Evolutionary conservation across 2,329 filamentous ascomycete genomes (phyloP).

Genomic region (Curvularia lunata): DNA sequence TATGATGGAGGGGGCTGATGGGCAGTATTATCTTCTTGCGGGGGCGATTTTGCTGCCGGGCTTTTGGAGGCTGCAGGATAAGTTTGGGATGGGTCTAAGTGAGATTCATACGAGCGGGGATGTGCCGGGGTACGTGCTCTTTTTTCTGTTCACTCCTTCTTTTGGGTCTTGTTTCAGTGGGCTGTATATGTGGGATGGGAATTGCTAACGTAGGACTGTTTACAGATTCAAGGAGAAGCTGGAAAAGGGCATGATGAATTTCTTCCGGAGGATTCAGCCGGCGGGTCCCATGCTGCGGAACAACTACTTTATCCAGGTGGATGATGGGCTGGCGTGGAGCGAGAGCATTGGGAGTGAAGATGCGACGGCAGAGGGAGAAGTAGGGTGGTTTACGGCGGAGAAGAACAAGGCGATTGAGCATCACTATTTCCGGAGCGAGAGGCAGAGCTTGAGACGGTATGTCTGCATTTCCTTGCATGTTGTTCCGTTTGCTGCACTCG

Average conservation of each 20-base stretch:
- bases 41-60: slow-evolving; percentile 78
- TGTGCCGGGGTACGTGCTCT: slow-evolving; percentile 63
- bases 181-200: background rate
- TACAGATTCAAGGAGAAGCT: slow-evolving; percentile 67
- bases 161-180: background rate
- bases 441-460: slow-evolving; percentile 69
- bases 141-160: background rate
- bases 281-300: slow-evolving; percentile 72
- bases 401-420: slow-evolving; percentile 74
- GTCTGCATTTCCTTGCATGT: background rate
- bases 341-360: slow-evolving; percentile 78
- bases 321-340: slow-evolving; percentile 78
- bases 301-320: slow-evolving; percentile 89
- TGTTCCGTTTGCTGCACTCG: background rate
- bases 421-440: slow-evolving; percentile 78
- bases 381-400: slow-evolving; percentile 73
- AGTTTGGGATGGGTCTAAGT: slow-evolving; percentile 77
- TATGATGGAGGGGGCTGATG: slow-evolving; percentile 78
- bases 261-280: slow-evolving; percentile 72
- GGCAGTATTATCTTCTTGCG: slow-evolving; percentile 80
- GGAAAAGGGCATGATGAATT: slow-evolving; percentile 79
- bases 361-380: slow-evolving; percentile 54
- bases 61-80: slow-evolving; percentile 84
- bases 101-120: slow-evolving; percentile 81
- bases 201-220: background rate